A percentile compares a stretch with the other conserved stretches of the same genome.
phyloP scores from a whole-genome alignment of 2,329 filamentous ascomycete genomes.

The Westerdykella ornata region DNA sequence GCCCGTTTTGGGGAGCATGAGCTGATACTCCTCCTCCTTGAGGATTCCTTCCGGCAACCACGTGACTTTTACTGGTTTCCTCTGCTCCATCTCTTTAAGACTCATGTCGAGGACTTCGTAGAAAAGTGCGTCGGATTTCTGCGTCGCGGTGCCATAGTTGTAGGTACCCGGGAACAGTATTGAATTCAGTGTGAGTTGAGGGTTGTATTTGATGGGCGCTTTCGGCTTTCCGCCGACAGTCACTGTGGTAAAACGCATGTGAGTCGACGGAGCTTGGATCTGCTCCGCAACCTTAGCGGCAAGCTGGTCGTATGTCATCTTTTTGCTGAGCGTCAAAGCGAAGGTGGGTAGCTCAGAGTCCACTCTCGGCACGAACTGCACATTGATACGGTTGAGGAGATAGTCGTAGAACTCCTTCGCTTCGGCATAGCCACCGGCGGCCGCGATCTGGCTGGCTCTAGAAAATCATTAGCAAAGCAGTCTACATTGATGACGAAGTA shows the following conservation, averaged over 20 bases:
- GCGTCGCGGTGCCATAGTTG: constrained; percentile 59
- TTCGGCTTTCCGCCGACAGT: constrained; percentile 75
- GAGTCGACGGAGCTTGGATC: constrained; percentile 70
- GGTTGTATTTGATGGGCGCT: constrained; percentile 65
- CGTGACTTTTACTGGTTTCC: constrained; percentile 76
- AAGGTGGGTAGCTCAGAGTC: constrained; percentile 60
- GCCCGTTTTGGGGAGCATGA: constrained; percentile 83
- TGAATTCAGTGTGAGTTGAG: constrained; percentile 62
- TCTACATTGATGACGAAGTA: neutral
- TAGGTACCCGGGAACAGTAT: constrained; percentile 69
- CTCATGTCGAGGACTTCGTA: constrained; percentile 95
- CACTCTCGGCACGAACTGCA: constrained; percentile 68
- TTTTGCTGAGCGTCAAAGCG: constrained; percentile 71
- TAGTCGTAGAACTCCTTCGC: constrained; percentile 90
- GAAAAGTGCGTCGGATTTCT: constrained; percentile 71
- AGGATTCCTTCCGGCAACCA: constrained; percentile 85
- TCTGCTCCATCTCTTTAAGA: constrained; percentile 83
- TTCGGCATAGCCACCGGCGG: constrained; percentile 51
- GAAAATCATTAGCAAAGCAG: constrained; percentile 10
- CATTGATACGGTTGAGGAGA: constrained; percentile 71
- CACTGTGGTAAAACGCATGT: constrained; percentile 86
- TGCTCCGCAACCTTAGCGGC: constrained; percentile 75
- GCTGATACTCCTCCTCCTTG: constrained; percentile 79
- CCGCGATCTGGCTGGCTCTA: constrained; percentile 22
- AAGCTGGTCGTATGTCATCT: constrained; percentile 83